These are phyloP conservation scores for Fraxinus cuspidata DNA, from an alignment of 257 asterid species.

Conservation along the genomic window DNA sequence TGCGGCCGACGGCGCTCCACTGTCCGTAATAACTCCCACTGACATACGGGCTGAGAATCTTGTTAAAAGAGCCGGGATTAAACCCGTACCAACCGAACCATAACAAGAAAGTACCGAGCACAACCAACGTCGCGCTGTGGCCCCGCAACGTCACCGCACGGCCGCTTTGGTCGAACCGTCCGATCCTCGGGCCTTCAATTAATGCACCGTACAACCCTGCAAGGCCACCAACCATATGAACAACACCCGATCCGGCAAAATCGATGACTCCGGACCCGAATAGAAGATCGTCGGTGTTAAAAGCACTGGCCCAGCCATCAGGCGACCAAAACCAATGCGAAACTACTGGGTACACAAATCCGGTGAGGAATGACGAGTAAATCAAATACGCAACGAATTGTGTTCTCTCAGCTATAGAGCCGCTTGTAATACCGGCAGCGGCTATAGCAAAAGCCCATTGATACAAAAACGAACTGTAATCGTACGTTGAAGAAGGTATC, in stretches of 20 bases:
- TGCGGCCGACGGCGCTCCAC: constrained; percentile 93
- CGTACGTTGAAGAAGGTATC: constrained; percentile 45
- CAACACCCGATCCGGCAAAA: constrained; percentile 93
- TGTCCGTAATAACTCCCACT: constrained; percentile 68
- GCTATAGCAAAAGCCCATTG: constrained; percentile 99
- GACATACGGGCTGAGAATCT: constrained; percentile 44
- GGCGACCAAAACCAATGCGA: constrained; percentile 94
- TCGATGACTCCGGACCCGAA: constrained; percentile 87
- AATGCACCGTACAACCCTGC: constrained; percentile 81
- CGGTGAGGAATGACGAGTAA: constrained; percentile 76
- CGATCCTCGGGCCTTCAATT: constrained; percentile 86
- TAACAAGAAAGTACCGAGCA: constrained; percentile 65
- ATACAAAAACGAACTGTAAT: constrained; percentile 64
- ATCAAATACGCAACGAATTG: constrained; percentile 80
- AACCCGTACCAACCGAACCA: constrained; percentile 98
- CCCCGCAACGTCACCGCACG: constrained; percentile 66
- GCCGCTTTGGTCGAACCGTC: constrained; percentile 74
- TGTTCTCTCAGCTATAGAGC: constrained; percentile 85
- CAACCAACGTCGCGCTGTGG: constrained; percentile 80
- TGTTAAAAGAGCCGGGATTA: constrained; percentile 82
- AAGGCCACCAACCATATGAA: constrained; percentile 90
- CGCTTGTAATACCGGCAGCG: constrained; percentile 94
- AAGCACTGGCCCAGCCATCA: constrained; percentile 91
- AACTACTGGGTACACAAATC: constrained; percentile 83
- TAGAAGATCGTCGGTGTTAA: constrained; percentile 35